Base-by-base conservation (phyloP, 1,139 yeast species). In the Hyphopichia burtonii region DNA sequence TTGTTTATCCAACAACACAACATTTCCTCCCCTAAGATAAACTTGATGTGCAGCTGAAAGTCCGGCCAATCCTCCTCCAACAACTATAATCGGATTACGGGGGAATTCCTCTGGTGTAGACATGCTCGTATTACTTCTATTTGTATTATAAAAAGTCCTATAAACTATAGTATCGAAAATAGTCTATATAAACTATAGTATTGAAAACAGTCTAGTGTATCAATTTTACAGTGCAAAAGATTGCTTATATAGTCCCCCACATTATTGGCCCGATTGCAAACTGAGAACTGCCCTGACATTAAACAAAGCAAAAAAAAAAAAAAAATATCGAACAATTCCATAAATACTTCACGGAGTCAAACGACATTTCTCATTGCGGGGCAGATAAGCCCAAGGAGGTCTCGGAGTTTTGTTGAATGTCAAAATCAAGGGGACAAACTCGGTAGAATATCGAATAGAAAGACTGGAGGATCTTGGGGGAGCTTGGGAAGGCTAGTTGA, bases 31-130 rank as follows among this genome's bases (percentile, higher is more conserved):
- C 39, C 81, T 68, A 43, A 74, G 66, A 42, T 82, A 71, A 15
- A 84, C 74, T 52, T 82, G 84, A 55, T 82, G 86, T 1, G 89
- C 85, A 2, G 91, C 83, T n/a, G 86, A 74, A 25, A 86, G 67
- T 1, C 95, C 95, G 3, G 95, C 89, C 38, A 86, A 68, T 0
- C 95, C 95, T 2, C 91, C 85, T 1, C 95, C 95, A 23, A 86
- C 86, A 28, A 86, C 72, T 16, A 86, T 78, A 14, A 85, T 62
- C 1, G 80, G 72, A 45, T 70, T 71, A 15, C 41, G 34, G 11
- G 76, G 76, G 33, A 54, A 44, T 31, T n/a, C 18, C 18, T 31
- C 33, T 14, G 33, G 15, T n/a, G 23, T 7, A 6, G 9, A 7
- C 23, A 7, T 22, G 8, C 9, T 22, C 9, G 23, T 22, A 22